These are phyloP conservation scores for Penicillium ochrochloron DNA, from an alignment of 495 filamentous ascomycete genomes.

Conservation along the genomic window DNA sequence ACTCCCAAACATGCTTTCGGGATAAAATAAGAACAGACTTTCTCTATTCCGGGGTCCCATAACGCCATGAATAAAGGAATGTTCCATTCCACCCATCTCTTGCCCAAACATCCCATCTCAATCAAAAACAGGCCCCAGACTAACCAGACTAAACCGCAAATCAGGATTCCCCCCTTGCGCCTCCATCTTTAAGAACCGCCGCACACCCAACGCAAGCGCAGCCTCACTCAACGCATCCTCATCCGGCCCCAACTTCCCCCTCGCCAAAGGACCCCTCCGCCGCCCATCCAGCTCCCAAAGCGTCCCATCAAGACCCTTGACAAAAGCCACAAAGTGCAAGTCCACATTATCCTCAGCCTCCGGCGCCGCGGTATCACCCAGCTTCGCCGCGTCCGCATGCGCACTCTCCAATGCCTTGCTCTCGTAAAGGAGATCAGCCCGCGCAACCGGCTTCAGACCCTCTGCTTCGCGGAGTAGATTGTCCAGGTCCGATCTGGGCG, in stretches of 20 bases:
- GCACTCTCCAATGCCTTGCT: conserved; percentile 71
- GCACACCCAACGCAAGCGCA: conserved; percentile 63
- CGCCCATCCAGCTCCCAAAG: conserved; percentile 88
- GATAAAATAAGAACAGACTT: background rate
- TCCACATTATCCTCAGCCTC: conserved; percentile 69
- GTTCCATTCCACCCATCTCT: background rate
- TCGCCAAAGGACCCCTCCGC: conserved; percentile 69
- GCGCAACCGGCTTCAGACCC: conserved; percentile 49
- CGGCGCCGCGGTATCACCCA: conserved; percentile 76
- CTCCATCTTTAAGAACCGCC: conserved; percentile 67
- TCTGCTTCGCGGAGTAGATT: conserved; percentile 51
- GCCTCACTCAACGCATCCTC: conserved; percentile 74
- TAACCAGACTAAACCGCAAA: conserved; percentile 76
- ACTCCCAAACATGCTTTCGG: background rate
- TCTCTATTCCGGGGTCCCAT: background rate
- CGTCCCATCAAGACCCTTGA: conserved; percentile 68
- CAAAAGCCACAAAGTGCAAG: conserved; percentile 86
- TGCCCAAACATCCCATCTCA: conserved; percentile 25
- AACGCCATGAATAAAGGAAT: background rate
- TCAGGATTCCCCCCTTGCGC: conserved; percentile 60
- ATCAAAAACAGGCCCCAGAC: conserved; percentile 68
- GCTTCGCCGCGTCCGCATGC: conserved; percentile 69
- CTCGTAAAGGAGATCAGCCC: conserved; percentile 75
- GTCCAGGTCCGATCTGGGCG: conserved; percentile 52
- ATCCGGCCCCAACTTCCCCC: conserved; percentile 54